phyloP scores from a whole-genome alignment of 2,329 filamentous ascomycete species.

The Aspergillus fumigatus region DNA sequence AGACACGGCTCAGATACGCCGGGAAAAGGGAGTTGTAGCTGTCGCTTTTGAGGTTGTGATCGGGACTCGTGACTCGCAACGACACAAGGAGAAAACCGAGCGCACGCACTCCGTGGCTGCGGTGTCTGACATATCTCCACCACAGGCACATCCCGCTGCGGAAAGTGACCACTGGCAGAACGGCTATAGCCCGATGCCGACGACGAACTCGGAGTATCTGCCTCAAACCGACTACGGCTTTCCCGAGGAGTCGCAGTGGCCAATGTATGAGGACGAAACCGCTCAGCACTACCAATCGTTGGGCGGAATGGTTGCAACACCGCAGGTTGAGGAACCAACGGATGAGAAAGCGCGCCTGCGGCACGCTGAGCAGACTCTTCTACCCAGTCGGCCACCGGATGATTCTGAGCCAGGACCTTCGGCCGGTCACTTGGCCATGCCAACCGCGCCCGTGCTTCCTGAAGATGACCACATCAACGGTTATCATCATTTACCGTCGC shows the following conservation, averaged over 20 bases:
- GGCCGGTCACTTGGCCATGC: conserved; percentile 28
- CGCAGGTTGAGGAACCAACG: conserved; percentile 56
- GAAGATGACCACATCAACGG: conserved; percentile 53
- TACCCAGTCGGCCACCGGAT: conserved; percentile 73
- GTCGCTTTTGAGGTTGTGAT: conserved; percentile 83
- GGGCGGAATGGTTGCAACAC: conserved; percentile 35
- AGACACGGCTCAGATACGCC: conserved; percentile 78
- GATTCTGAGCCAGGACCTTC: conserved; percentile 45
- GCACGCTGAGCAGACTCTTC: conserved; percentile 69
- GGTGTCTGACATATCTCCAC: conserved; percentile 24
- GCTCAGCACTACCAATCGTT: conserved; percentile 20
- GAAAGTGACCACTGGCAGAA: conserved; percentile 26
- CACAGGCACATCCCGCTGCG: conserved; percentile 9
- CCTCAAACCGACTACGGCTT: conserved; percentile 24
- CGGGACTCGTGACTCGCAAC: conserved; percentile 73
- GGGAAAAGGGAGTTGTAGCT: conserved; percentile 87
- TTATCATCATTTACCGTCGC: conserved; percentile 27
- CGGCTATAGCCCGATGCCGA: conserved; percentile 18
- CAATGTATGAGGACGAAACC: conserved; percentile 26
- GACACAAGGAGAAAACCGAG: conserved; percentile 44
- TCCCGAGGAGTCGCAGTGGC: conserved; percentile 21
- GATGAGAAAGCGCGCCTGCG: conserved; percentile 79
- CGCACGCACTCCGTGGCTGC: conserved; percentile 25
- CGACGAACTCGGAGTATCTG: conserved; percentile 16
- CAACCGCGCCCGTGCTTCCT: conserved; percentile 43